phyloP scores from a whole-genome alignment of 345 rosid species.

The Raphanus sativus region DNA sequence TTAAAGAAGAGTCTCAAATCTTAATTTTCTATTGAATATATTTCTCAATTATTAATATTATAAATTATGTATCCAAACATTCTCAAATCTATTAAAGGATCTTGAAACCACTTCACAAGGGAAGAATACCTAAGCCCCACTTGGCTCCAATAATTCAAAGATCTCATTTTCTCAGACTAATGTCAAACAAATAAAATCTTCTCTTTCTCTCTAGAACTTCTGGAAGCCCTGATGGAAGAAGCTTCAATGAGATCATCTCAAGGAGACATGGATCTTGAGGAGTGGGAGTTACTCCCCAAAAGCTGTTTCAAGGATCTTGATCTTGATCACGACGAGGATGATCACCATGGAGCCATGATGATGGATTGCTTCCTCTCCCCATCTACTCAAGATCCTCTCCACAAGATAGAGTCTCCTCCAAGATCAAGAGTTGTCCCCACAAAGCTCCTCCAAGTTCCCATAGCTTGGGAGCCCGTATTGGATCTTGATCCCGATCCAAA shows the following conservation, averaged over 20 bases:
- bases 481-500: slow-evolving; percentile 37
- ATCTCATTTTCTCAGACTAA: slow-evolving; percentile 11
- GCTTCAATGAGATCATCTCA: slow-evolving; percentile 15
- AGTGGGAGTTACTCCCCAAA: slow-evolving; percentile 79
- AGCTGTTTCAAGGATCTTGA: slow-evolving; percentile 41
- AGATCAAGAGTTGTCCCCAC: slow-evolving; percentile 27
- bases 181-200: neutral
- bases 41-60: neutral
- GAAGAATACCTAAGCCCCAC: slow-evolving; percentile 29
- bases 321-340: slow-evolving; percentile 43
- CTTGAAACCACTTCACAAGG: slow-evolving; percentile 20
- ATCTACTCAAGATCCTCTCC: slow-evolving; percentile 35
- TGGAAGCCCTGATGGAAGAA: slow-evolving; percentile 21
- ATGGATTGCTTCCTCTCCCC: slow-evolving; percentile 66
- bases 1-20: neutral
- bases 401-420: slow-evolving; percentile 32
- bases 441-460: slow-evolving; percentile 56
- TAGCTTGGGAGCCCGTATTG: slow-evolving; percentile 52
- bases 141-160: slow-evolving; percentile 28
- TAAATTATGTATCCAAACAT: slow-evolving; percentile 3
- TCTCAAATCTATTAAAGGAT: slow-evolving; percentile 13
- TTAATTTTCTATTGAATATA: neutral
- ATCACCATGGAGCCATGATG: slow-evolving; percentile 38
- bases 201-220: neutral
- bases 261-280: slow-evolving; percentile 67